Evolutionary conservation across 306 rosid species (phyloP), one percentile per base, ranked within the genome.

Genomic region (Ormosia semicastrata): DNA sequence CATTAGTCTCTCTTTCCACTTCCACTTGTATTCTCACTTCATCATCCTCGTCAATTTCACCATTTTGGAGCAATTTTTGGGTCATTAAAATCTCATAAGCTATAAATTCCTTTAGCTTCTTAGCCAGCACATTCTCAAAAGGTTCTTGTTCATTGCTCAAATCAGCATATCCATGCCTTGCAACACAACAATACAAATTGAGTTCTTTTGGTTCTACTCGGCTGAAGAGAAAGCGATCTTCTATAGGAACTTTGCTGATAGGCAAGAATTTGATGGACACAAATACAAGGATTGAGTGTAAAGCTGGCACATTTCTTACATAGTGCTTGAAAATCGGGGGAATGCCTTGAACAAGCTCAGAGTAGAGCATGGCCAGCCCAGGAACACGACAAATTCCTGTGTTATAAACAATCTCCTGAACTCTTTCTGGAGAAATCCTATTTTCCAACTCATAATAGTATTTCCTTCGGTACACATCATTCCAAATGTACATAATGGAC

Each of bases 241-340:
- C 91, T 36, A 6, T 9, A 0, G 89, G 80, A 37, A 91, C 92
- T 78, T 87, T 92, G 76, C 97, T 89, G 17, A 94, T 71, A 0
- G 97, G 98, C 46, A 94, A 71, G 0, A 92, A 90, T 71, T 94
- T 92, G 65, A 92, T 87, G 15, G 91, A 80, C 4, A 94, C 90
- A 15, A 92, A 92, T 18, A 94, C 83, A 3, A 92, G 86, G 1
- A 89, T 89, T 0, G 91, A 87, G 75, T 92, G 97, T 24, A 94
- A 41, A 1, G 92, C 91, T 0, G 98, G 97, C 33, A 94, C 85
- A 40, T 92, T 92, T 7, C 8, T 79, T 3, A 85, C 82, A 33
- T 89, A 92, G n/a, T 90, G 97, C 65, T 86, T 87, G 93, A 94
- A 92, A 68, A 94, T 92, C 2, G 98, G 97, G 0, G 98, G 98